Evolutionary conservation across 2,329 filamentous ascomycete species (phyloP), one percentile per base, ranked within the genome.

Genomic region (Verticillium nonalfalfae): DNA sequence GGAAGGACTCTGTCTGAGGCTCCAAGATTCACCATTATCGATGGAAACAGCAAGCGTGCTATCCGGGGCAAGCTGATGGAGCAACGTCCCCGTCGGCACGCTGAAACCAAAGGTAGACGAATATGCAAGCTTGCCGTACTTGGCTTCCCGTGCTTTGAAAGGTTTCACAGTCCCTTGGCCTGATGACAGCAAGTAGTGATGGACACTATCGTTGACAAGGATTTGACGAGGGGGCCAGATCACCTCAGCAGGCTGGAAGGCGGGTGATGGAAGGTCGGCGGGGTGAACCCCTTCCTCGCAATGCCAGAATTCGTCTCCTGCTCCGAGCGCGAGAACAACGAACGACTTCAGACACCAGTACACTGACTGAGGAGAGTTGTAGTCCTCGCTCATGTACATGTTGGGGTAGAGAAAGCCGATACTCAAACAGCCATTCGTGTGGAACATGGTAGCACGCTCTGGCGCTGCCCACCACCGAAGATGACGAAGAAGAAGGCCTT

Each of bases 381-480:
- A 81, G 62, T 80, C 76, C 68, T 82, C 79, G 61, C 73, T 71
- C 72, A 81, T 74, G 63, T 77, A 81, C 73, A 79, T 79, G 65
- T 81, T 81, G 3, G 58, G 58, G n/a, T 59, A 59, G 2, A 18
- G 14, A 45, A 59, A 59, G 40, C 58, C 58, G 33, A 59, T 55
- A 11, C 31, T 91, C 61, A 93, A 76, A 58, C 90, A 92, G 38
- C 90, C 90, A 62, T 88, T 87, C 1, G 86, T 76, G 61, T 87
- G 87, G 81, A 91, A 93, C 60, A 93, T 91, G 66, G 90, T 84
- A 21, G 38, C 36, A n/a, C 58, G 58, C 31, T 81, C 76, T 65
- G 92, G 88, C 0, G 82, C 87, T 67, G 90, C 87, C 90, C 90
- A 94, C 88, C 89, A 93, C 11, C 90, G 81, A 36, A 93, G 76